Evolutionary conservation across 129 eudicot species (phyloP), one percentile per base, ranked within the genome.

Genomic region (Pseudognaphalium luteoalbum): DNA sequence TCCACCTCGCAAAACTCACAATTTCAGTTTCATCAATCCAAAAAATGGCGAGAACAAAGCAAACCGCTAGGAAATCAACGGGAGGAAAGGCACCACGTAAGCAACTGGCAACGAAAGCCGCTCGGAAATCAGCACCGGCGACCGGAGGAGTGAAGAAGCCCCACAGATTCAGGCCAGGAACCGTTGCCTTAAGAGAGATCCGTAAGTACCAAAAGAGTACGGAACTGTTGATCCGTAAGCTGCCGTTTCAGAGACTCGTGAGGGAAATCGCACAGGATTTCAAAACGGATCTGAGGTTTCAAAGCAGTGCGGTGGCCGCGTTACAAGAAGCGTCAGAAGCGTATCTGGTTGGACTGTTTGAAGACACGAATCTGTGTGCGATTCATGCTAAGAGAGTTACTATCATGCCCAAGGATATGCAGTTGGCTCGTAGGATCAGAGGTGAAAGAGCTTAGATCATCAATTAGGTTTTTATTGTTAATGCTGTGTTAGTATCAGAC

Each of bases 101-200:
- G 73, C 86, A 85, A 50, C 30, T 85, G 20, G 88, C 88, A 15
- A 84, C 85, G 19, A 84, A 84, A 47, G 88, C 85, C 0, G 88
- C 88, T 32, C 21, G 88, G 71, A 85, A 85, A 22, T 85, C 88
- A 34, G 88, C 80, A 50, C 80, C 80, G 66, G 85, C 88, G 0
- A 84, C 88, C 71, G 85, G 88, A 6, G 85, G 88, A 52, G 88
- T 84, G 32, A 84, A 84, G 71, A 84, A 84, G 62, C 88, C 88
- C 0, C 88, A 84, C 65, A 37, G 86, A 32, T 85, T 85, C 68
- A 66, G 88, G 64, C 88, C 84, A 11, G 85, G 88, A 41, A 81
- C 88, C 0, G 85, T 85, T 19, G 85, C 85, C 0, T 20, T 85
- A 4, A 30, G 83, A 20, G 88, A 85, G 73, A 85, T 81, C 61